Evolutionary conservation across 108 stramenopile genomes (phyloP).

Genomic region (Bacterosira constricta): DNA sequence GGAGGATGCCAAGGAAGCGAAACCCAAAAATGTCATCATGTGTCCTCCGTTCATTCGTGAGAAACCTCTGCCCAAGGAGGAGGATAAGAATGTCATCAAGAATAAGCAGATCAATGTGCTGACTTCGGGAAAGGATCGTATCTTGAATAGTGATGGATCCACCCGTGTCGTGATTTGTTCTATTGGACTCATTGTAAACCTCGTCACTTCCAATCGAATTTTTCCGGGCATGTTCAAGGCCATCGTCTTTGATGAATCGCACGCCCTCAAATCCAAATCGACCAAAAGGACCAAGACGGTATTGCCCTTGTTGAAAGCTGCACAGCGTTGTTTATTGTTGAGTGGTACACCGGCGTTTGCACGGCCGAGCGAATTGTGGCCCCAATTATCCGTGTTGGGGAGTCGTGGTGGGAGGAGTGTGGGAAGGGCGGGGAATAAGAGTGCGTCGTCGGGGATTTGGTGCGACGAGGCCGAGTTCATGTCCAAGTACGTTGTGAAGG

Average conservation of each 20-base stretch:
- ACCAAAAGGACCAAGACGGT: slow-evolving; percentile 83
- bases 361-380: slow-evolving; percentile 92
- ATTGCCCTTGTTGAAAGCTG: slow-evolving; percentile 77
- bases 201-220: slow-evolving; percentile 55
- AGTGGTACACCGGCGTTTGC: slow-evolving; percentile 98
- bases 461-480: slow-evolving; percentile 73
- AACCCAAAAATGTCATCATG: neutral
- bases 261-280: slow-evolving; percentile 91
- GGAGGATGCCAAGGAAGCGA: slow-evolving; percentile 3
- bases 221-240: slow-evolving; percentile 75
- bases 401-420: slow-evolving; percentile 30
- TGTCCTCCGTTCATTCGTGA: too few species aligned
- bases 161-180: slow-evolving; percentile 84
- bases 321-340: slow-evolving; percentile 84
- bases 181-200: slow-evolving; percentile 75
- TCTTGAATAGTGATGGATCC: slow-evolving; percentile 47
- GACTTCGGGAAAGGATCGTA: slow-evolving; percentile 57
- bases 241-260: slow-evolving; percentile 95
- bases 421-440: slow-evolving; percentile 10
- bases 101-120: slow-evolving; percentile 78
- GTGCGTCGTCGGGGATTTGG: slow-evolving; percentile 60
- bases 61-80: neutral
- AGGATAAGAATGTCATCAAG: slow-evolving; percentile 26
- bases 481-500: slow-evolving; percentile 77
- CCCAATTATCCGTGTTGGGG: slow-evolving; percentile 88